Evolutionary conservation across 2,329 filamentous ascomycete species (phyloP).

Genomic region (Sporothrix euskadiensis): DNA sequence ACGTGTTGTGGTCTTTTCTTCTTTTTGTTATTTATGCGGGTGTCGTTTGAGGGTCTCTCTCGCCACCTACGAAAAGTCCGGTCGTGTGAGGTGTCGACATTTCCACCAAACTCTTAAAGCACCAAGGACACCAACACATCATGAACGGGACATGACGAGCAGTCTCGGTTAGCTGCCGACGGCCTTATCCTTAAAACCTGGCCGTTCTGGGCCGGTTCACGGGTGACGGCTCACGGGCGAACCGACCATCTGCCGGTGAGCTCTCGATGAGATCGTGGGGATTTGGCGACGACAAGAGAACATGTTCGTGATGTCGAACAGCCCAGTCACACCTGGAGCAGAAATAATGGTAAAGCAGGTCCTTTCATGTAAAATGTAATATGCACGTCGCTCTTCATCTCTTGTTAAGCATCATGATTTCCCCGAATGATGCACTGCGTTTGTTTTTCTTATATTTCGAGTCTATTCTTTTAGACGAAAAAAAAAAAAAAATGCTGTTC

Average conservation of each 20-base stretch:
- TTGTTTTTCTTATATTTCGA: not conserved
- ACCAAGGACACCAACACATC: not conserved
- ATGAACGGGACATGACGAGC: not conserved
- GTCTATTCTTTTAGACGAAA: not conserved
- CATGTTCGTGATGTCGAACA: not conserved
- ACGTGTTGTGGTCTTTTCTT: not conserved
- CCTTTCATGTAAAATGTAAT: not conserved
- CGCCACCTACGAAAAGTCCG: not conserved
- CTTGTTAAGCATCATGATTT: not conserved
- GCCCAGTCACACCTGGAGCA: not conserved
- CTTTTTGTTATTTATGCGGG: not conserved
- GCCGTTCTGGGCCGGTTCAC: conserved; percentile 5
- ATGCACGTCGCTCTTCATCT: not conserved
- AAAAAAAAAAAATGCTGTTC: not conserved
- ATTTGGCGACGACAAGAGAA: not conserved
- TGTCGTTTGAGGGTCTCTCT: conserved; percentile 1
- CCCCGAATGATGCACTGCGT: not conserved
- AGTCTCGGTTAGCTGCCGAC: conserved; percentile 6
- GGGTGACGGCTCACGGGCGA: not conserved
- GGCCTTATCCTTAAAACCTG: not conserved
- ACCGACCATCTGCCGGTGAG: not conserved
- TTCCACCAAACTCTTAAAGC: not conserved
- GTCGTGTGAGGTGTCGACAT: conserved; percentile 12
- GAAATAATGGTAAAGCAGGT: not conserved
- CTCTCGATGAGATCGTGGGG: not conserved